These are phyloP conservation scores for Chlorella sp. DNA, from an alignment of 139 green algal genomes.

Conservation along the genomic window DNA sequence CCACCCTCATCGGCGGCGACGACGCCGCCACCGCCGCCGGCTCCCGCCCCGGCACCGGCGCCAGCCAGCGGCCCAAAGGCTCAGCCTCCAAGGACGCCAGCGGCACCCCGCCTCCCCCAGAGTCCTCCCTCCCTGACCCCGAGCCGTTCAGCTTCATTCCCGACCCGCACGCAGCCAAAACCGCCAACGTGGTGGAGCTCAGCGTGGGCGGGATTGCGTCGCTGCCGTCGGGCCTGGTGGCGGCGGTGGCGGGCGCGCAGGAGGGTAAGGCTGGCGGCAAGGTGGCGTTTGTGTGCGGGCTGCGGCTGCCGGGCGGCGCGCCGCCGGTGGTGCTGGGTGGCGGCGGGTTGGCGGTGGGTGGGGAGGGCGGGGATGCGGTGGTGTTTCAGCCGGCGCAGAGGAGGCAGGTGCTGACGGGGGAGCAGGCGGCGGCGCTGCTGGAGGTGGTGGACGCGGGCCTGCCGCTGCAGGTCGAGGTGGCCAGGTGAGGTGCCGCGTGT, in stretches of 20 bases:
- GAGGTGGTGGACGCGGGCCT: not conserved
- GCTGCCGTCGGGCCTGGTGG: not conserved
- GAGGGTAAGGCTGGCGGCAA: slow-evolving; percentile 5
- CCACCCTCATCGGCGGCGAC: not conserved
- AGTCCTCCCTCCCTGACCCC: not conserved
- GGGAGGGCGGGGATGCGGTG: not conserved
- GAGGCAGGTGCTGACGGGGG: not conserved
- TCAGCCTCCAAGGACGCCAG: not conserved
- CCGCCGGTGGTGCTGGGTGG: not conserved
- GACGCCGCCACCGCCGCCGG: not conserved
- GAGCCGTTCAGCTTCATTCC: not conserved
- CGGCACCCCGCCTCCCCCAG: not conserved
- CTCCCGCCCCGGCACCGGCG: not conserved
- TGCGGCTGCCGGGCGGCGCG: not conserved
- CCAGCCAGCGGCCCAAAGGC: not conserved
- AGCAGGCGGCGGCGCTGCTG: not conserved
- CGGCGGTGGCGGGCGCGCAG: not conserved
- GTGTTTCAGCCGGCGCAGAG: not conserved
- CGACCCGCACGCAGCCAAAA: not conserved
- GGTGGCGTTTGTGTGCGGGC: not conserved
- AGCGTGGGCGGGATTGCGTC: not conserved
- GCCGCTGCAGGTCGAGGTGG: not conserved
- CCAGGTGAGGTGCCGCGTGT: no score
- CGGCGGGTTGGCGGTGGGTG: not conserved
- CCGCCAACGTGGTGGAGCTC: not conserved